Base-by-base conservation (phyloP, 768 basidiomycete genomes). In the Pleurotus cornucopiae region DNA sequence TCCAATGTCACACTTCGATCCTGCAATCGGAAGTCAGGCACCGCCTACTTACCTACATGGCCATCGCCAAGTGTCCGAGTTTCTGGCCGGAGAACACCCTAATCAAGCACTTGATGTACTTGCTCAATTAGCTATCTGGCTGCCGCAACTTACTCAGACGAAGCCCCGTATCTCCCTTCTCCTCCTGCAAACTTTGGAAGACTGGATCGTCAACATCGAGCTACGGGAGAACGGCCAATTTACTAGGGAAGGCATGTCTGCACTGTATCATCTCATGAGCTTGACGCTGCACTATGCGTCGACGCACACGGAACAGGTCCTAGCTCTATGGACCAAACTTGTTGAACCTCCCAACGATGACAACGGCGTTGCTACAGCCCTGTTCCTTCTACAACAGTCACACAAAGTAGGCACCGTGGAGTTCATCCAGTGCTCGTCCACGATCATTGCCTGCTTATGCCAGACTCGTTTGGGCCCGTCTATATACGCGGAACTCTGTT, bases 331-430 rank as follows among this genome's bases (percentile, higher is more conserved):
- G 89, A 76, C 79, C 5, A 83, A 84, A 55, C 73, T 96, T 12
- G 88, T 92, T 4, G 88, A 89, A 21, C 73, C 81, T 2, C 85
- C 87, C 21, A 76, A 85, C 61, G 78, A 84, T 54, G 76, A 80
- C 20, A 93, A 94, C 58, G 89, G 89, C 1, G 88, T 86, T 54
- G 89, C 91, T 2, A 76, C 92, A 13, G 77, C 90, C 48, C 81
- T 87, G 26, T 98, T 93, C 69, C 75, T 98, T 2, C 75, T 96
- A 37, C 91, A 94, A 61, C 92, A 96, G 63, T 89, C 91, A 1
- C 85, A 88, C 60, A 89, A 88, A 67, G 86, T 94, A 43, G 86
- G 89, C 39, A 93, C 84, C 60, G 77, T 80, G 4, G 80, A 84
- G 13, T 95, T 91, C 69, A 81, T 96, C 57, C 76, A 76, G 44